Base-by-base conservation (phyloP, 108 stramenopile species). In the Nitzschia inconspicua region DNA sequence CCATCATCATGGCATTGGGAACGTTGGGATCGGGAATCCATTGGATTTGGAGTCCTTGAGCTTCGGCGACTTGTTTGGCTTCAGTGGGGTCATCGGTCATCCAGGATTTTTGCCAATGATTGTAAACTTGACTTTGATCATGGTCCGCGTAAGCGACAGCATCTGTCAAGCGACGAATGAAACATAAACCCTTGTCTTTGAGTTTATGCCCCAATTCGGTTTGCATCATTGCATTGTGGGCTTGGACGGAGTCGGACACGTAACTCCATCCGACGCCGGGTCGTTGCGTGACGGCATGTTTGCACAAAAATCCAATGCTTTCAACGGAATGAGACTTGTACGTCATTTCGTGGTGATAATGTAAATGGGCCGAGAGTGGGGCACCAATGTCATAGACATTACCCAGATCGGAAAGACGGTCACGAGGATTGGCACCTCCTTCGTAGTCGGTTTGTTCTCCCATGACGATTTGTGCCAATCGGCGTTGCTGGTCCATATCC, bases 351-450 rank as follows among this genome's bases (percentile, higher is more conserved):
- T 53, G 52, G 18, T 53, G 52, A 32, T 53, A 53, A 8, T 8
- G 14, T 7, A 53, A 18, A 9, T 8, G 27, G 9, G 52, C 52
- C 26, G 8, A 8, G 25, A 53, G 26, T 8, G 52, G 52, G 16
- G 52, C 52, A 34, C 52, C 52, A 53, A 53, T 53, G 30, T 53
- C 52, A 18, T 53, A 53, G 31, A 53, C 52, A 32, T 53, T 53
- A 6, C 14, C 52, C 14, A 53, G 52, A 13, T 32, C 52, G 25
- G 10, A 9, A 18, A 11, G 11, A 9, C 52, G 25, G 9, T 18
- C 31, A n/a, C 52, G 52, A 10, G 52, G 31, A 18, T 53, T 53
- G 25, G 52, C 52, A 28, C 52, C 52, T n/a, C 52, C 52, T 34
- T 53, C 52, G 30, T 53, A 53, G 27, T 53, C 52, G 29, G 52